phyloP scores from a whole-genome alignment of 2,329 filamentous ascomycete genomes.

The Lachnellula suecica region DNA sequence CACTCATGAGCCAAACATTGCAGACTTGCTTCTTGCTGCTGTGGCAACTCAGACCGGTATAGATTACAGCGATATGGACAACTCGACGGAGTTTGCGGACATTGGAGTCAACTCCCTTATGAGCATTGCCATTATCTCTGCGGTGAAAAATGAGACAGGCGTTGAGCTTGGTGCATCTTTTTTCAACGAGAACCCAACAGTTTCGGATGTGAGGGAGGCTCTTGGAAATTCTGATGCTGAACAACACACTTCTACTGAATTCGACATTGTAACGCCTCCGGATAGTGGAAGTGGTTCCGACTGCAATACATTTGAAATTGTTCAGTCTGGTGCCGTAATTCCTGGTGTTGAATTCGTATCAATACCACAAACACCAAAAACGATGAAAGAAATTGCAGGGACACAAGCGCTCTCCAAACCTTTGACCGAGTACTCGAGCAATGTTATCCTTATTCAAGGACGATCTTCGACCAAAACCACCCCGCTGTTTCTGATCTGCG shows the following conservation, averaged over 20 bases:
- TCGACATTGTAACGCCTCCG: slow-evolving; percentile 6
- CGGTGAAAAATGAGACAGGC: slow-evolving; percentile 7
- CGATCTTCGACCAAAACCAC: too few relatives aligned
- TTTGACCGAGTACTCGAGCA: too few relatives aligned
- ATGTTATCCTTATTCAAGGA: too few relatives aligned
- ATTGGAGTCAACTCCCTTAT: slow-evolving; percentile 16
- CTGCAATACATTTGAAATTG: too few relatives aligned
- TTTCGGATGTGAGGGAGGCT: neutral
- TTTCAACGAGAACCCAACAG: slow-evolving; percentile 2
- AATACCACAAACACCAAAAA: too few relatives aligned
- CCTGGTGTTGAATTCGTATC: too few relatives aligned
- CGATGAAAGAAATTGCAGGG: too few relatives aligned
- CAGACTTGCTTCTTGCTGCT: slow-evolving; percentile 2
- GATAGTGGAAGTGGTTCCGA: slow-evolving; percentile 21
- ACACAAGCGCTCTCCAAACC: too few relatives aligned
- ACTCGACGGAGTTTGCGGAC: slow-evolving; percentile 6
- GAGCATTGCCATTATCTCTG: slow-evolving; percentile 8
- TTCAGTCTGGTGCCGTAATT: too few relatives aligned
- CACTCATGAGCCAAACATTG: too few relatives aligned
- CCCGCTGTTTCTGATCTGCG: too few relatives aligned
- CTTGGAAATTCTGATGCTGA: neutral
- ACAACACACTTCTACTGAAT: neutral
- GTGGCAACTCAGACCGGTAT: slow-evolving; percentile 12
- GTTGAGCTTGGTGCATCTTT: slow-evolving; percentile 13
- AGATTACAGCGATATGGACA: slow-evolving; percentile 4